Evolutionary conservation across 2,329 filamentous ascomycete species (phyloP).

Genomic region (Verticillium nubilum): DNA sequence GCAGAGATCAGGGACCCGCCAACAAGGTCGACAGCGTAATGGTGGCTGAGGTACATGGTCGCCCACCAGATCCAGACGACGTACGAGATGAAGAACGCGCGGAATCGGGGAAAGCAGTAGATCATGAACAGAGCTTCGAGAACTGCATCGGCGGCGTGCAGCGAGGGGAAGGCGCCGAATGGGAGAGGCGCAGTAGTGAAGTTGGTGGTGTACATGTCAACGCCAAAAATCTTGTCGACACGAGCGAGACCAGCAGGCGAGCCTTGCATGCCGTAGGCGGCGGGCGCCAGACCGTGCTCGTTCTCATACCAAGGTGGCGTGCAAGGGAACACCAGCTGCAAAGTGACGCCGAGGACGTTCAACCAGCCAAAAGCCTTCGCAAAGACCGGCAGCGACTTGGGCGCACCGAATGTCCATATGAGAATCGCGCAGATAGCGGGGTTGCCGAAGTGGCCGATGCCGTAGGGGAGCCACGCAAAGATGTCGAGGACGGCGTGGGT

Average conservation of each 20-base stretch:
- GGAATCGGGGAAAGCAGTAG: slow-evolving; percentile 80
- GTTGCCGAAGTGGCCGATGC: slow-evolving; percentile 82
- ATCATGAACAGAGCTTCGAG: slow-evolving; percentile 90
- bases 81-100: slow-evolving; percentile 75
- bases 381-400: slow-evolving; percentile 78
- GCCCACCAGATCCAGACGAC: slow-evolving; percentile 96
- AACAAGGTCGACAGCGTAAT: slow-evolving; percentile 92
- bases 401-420: slow-evolving; percentile 85
- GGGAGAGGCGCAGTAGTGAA: slow-evolving; percentile 89
- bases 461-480: slow-evolving; percentile 90
- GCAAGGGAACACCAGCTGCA: slow-evolving; percentile 88
- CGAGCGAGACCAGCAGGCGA: slow-evolving; percentile 85
- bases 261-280: slow-evolving; percentile 86
- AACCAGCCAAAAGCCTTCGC: slow-evolving; percentile 88
- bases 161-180: slow-evolving; percentile 90
- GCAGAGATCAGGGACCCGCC: slow-evolving; percentile 76
- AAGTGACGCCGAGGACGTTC: slow-evolving; percentile 80
- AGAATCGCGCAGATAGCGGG: slow-evolving; percentile 72
- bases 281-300: slow-evolving; percentile 81
- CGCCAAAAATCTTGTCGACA: slow-evolving; percentile 82
- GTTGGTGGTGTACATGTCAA: slow-evolving; percentile 88
- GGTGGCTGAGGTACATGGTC: slow-evolving; percentile 96
- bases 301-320: slow-evolving; percentile 98
- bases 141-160: slow-evolving; percentile 86
- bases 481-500: slow-evolving; percentile 79